These are phyloP conservation scores for Ophiostoma australiae DNA, from an alignment of 2,329 filamentous ascomycete genomes.

Conservation along the genomic window DNA sequence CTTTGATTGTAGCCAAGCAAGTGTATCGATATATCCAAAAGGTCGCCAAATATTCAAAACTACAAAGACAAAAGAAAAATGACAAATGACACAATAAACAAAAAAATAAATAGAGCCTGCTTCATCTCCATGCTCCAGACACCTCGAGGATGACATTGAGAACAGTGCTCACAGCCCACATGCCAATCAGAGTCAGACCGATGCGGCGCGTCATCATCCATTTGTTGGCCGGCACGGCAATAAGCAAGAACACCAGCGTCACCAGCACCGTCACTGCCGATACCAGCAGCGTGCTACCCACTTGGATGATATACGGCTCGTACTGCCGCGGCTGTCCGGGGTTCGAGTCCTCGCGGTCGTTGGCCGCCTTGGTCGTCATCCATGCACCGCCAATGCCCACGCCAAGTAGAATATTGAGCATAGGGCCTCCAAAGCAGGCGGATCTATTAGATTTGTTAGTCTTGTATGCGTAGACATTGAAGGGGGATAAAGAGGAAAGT, in stretches of 20 bases:
- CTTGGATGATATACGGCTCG: conserved; percentile 74
- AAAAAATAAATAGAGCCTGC: neutral
- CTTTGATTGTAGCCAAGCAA: neutral
- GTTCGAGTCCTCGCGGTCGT: conserved; percentile 61
- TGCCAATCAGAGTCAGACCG: conserved; percentile 69
- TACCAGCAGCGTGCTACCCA: conserved; percentile 79
- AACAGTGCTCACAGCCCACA: conserved; percentile 78
- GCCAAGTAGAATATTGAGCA: conserved; percentile 94
- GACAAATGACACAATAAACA: neutral
- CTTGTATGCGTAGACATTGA: too few species aligned
- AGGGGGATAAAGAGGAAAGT: too few species aligned
- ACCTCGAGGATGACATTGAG: conserved; percentile 79
- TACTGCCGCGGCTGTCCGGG: conserved; percentile 61
- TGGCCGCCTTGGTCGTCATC: conserved; percentile 70
- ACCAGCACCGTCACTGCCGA: conserved; percentile 77
- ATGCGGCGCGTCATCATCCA: conserved; percentile 82
- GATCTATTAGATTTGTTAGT: conserved; percentile 44
- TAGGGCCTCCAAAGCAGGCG: conserved; percentile 95
- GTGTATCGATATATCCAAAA: neutral
- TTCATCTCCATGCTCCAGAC: conserved; percentile 44
- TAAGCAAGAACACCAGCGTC: conserved; percentile 71
- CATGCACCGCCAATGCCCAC: conserved; percentile 88
- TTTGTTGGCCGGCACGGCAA: conserved; percentile 76
- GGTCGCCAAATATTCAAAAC: neutral
- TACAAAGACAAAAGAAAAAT: neutral